Conservation (phyloP, 129 eudicot species). For the Lactuca saligna region DNA sequence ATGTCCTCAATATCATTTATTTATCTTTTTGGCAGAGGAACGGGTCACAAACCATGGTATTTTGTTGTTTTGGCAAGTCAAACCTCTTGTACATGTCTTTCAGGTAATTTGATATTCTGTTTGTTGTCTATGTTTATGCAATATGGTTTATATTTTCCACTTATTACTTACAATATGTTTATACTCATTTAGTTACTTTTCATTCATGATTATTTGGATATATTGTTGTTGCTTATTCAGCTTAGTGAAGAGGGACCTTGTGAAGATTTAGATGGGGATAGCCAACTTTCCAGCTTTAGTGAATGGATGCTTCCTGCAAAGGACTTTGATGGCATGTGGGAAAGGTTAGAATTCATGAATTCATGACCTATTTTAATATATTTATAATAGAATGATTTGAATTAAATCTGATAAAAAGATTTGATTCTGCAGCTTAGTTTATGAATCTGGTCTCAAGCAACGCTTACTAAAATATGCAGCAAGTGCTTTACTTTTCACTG, state of each 20-base stretch:
- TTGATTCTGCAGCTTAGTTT: conserved; percentile 66
- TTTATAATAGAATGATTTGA: neutral
- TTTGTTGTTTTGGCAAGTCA: conserved; percentile 97
- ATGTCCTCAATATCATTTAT: neutral
- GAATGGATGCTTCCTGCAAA: conserved; percentile 99
- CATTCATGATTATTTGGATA: conserved; percentile 14
- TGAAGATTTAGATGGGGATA: conserved; percentile 86
- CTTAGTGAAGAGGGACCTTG: conserved; percentile 98
- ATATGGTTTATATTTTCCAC: conserved; percentile 8
- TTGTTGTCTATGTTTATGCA: conserved; percentile 8
- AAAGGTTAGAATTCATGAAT: conserved; percentile 50
- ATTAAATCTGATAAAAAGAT: conserved; percentile 15
- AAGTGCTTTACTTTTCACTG: conserved; percentile 94
- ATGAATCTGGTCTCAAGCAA: conserved; percentile 92
- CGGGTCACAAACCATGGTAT: conserved; percentile 74
- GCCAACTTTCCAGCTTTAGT: conserved; percentile 85
- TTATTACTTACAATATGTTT: conserved; percentile 6
- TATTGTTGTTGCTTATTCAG: conserved; percentile 42
- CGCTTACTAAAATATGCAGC: conserved; percentile 91
- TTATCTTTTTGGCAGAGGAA: conserved; percentile 57
- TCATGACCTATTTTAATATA: neutral
- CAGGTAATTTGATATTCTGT: conserved; percentile 52
- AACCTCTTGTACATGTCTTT: conserved; percentile 87
- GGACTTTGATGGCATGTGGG: conserved; percentile 99
- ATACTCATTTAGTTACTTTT: neutral